Evolutionary conservation across 176 grass and related monocot species (phyloP), one percentile per base, ranked within the genome.

Genomic region (Bromus sterilis): DNA sequence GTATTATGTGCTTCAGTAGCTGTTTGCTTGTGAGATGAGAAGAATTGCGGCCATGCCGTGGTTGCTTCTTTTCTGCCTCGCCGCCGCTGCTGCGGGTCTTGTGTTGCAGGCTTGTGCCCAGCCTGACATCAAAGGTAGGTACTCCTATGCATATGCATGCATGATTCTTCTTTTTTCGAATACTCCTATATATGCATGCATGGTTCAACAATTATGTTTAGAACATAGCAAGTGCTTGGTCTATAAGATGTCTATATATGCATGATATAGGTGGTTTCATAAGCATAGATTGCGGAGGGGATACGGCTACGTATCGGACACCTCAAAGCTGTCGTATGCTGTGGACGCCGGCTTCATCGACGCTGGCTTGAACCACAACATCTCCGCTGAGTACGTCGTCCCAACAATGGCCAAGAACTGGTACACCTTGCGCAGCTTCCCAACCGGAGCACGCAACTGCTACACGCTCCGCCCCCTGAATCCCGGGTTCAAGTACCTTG

Each of bases 281-380:
- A 21, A 90, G 26, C 77, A 79, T 93, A 41, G 91, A 90, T 66
- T 89, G 90, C 2, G 90, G 90, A 20, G 60, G 49, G 43, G 77
- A 83, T 15, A 60, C 56, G 42, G 71, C 33, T 86, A 66, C 34
- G 81, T 69, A 8, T 80, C 78, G 48, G 16, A 57, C 51, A 16
- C 2, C 20, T 86, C 59, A 25, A 81, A 30, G 15, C 24, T 92
- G n/a, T 5, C 8, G 1, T 81, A 49, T 40, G 48, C 12, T 1
- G 36, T 87, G 6, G 91, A 87, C 51, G 66, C 66, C 18, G 71
- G 67, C 25, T 94, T 89, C 71, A 87, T 46, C 28, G 78, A 89
- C 49, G 55, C 66, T 9, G 89, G 93, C n/a, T 18, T 5, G 3
- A 90, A 74, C 62, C 25, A 25, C 56, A 78, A 88, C 46, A 75